Conservation (phyloP, 805 yeast genomes). For the Spathaspora arborariae region DNA sequence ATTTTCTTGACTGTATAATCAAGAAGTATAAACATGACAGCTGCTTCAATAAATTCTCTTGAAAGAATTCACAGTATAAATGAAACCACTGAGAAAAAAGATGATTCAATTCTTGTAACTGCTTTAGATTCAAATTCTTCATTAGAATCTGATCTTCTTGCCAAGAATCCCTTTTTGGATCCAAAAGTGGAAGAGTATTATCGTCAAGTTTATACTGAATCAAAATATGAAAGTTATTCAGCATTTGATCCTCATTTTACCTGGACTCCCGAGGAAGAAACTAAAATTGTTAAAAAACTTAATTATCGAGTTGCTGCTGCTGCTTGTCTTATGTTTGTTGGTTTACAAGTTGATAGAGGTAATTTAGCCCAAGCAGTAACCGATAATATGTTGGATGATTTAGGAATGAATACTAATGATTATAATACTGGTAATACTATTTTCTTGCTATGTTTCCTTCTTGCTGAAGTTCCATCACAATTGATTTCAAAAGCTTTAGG, state of each 20-base stretch:
- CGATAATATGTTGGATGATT: slow-evolving; percentile 50
- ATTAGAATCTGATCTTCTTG: neutral
- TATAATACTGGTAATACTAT: slow-evolving; percentile 58
- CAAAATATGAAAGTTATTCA: slow-evolving; percentile 51
- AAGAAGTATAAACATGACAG: neutral
- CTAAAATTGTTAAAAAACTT: slow-evolving; percentile 42
- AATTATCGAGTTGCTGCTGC: slow-evolving; percentile 54
- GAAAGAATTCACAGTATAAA: neutral
- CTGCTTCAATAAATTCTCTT: neutral
- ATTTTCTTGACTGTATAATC: neutral
- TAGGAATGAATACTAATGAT: slow-evolving; percentile 49
- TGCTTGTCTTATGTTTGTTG: slow-evolving; percentile 57
- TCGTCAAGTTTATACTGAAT: slow-evolving; percentile 26
- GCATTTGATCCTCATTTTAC: slow-evolving; percentile 54
- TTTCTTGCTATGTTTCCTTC: slow-evolving; percentile 46
- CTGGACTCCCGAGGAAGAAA: slow-evolving; percentile 54
- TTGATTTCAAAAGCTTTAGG: slow-evolving; percentile 58
- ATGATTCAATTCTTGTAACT: neutral
- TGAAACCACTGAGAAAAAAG: neutral
- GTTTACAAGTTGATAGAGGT: slow-evolving; percentile 55
- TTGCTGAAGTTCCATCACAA: slow-evolving; percentile 63
- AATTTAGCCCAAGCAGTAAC: slow-evolving; percentile 56
- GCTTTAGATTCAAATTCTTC: slow-evolving; percentile 3
- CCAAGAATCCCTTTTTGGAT: slow-evolving; percentile 6
- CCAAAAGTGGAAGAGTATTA: slow-evolving; percentile 8